Percentiles rank a stretch among this genome's conserved stretches.
These are phyloP conservation scores for Aspergillus sclerotioniger DNA, from an alignment of 495 filamentous ascomycete species.

Conservation along the genomic window DNA sequence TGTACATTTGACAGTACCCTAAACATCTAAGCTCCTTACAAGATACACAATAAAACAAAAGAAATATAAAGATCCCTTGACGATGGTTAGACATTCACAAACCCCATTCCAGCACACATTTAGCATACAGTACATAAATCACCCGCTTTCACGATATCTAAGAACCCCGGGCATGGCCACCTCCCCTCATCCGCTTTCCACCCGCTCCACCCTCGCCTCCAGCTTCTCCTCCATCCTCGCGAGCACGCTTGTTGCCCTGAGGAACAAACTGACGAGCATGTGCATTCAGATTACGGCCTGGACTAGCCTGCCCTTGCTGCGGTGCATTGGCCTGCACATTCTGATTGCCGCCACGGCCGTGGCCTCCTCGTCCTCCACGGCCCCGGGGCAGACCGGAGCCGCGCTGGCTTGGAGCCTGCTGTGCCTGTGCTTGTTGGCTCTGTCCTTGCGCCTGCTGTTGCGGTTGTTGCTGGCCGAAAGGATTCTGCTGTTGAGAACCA, in stretches of 20 bases:
- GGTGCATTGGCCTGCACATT: constrained; percentile 30
- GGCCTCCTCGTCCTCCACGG: constrained; percentile 40
- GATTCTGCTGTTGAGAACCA: constrained; percentile 30
- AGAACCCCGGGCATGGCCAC: constrained; percentile 38
- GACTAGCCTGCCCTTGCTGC: constrained; percentile 30
- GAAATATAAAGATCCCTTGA: neutral
- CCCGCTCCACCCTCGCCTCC: constrained; percentile 30
- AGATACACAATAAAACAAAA: constrained; percentile 1
- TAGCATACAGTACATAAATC: constrained; percentile 11
- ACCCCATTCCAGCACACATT: too few species aligned
- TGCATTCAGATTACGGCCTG: constrained; percentile 43
- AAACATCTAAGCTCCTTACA: neutral
- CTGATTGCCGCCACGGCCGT: constrained; percentile 49
- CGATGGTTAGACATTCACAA: too few species aligned
- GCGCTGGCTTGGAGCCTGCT: constrained; percentile 29
- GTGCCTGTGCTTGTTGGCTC: constrained; percentile 22
- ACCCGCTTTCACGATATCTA: constrained; percentile 16
- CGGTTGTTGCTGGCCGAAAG: constrained; percentile 23
- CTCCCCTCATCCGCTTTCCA: constrained; percentile 55
- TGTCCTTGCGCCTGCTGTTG: constrained; percentile 7
- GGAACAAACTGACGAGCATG: constrained; percentile 62
- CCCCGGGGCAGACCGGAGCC: constrained; percentile 47
- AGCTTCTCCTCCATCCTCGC: constrained; percentile 59
- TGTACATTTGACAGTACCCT: neutral
- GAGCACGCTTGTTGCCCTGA: constrained; percentile 60